Evolutionary conservation across 163 green algal species (phyloP).

Genomic region (Volvox carteri): DNA sequence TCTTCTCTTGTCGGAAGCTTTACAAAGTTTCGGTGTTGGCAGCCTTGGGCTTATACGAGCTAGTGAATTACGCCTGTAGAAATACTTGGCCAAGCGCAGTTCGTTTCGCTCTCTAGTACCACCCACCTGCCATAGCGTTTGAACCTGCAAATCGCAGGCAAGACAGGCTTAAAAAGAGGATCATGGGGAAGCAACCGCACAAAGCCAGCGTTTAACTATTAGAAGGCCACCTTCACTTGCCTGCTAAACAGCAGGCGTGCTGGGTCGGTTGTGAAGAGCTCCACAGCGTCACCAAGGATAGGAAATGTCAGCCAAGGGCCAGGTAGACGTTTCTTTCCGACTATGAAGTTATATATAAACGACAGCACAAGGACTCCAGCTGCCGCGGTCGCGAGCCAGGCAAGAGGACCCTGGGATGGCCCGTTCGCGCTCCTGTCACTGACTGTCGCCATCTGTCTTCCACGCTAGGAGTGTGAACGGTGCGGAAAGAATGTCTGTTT

Average conservation of each 20-base stretch:
- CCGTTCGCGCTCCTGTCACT: too few relatives aligned
- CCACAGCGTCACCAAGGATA: not conserved
- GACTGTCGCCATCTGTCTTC: too few relatives aligned
- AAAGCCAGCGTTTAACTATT: not conserved
- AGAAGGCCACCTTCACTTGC: not conserved
- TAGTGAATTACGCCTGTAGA: not conserved
- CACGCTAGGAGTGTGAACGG: too few relatives aligned
- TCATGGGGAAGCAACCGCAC: not conserved
- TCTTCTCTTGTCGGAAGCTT: not conserved
- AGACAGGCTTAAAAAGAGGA: not conserved
- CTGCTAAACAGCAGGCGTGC: not conserved
- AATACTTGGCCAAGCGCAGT: not conserved
- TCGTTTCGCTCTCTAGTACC: not conserved
- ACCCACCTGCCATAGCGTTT: slow-evolving; percentile 11
- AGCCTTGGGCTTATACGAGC: not conserved
- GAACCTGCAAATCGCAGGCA: not conserved
- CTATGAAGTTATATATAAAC: not conserved
- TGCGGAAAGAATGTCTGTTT: too few relatives aligned
- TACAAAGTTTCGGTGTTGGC: not conserved
- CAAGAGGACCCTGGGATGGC: not conserved
- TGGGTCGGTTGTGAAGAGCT: not conserved
- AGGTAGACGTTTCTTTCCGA: slow-evolving; percentile 3
- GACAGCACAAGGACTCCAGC: not conserved
- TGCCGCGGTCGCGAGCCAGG: not conserved
- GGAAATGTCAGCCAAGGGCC: not conserved